Conservation (phyloP, 805 yeast genomes). For the Candida takata region DNA sequence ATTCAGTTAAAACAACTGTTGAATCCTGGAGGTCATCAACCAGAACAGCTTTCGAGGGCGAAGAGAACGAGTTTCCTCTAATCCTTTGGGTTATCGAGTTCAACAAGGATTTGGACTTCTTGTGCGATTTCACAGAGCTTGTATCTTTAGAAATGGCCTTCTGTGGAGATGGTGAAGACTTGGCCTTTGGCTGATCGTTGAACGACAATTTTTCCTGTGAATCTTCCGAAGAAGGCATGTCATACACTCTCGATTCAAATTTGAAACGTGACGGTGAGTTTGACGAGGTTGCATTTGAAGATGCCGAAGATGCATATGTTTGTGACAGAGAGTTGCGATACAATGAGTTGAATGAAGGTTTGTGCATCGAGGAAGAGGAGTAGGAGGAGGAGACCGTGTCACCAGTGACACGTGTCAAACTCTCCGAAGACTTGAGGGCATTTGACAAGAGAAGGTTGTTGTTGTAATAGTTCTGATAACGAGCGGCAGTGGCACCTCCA, state of each 20-base stretch:
- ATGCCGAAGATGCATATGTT: constrained; percentile 13
- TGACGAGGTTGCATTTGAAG: constrained; percentile 12
- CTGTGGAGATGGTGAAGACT: constrained; percentile 5
- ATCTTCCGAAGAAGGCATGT: constrained; percentile 21
- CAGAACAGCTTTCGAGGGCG: constrained; percentile 1
- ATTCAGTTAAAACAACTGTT: constrained; percentile 3
- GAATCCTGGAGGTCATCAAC: not conserved
- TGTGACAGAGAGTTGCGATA: constrained; percentile 13
- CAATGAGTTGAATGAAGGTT: constrained; percentile 17
- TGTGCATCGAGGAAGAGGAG: constrained; percentile 12
- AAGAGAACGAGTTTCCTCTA: constrained; percentile 16
- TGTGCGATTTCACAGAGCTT: constrained; percentile 8
- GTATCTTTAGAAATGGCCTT: constrained; percentile 5
- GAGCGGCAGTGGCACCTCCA: constrained; percentile 38
- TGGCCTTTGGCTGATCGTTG: constrained; percentile 3
- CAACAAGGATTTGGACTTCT: constrained; percentile 20
- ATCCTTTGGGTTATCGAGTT: constrained; percentile 14
- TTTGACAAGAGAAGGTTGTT: constrained; percentile 36
- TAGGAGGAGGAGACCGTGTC: not conserved
- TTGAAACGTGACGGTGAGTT: constrained; percentile 25
- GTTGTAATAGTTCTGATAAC: constrained; percentile 43
- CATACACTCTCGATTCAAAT: constrained; percentile 32
- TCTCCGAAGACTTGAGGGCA: constrained; percentile 37
- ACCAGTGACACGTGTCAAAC: constrained; percentile 15
- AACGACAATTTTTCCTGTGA: not conserved